Evolutionary conservation across 176 grass and related monocot species (phyloP).

Genomic region (sorghum (Sorghum bicolor)): DNA sequence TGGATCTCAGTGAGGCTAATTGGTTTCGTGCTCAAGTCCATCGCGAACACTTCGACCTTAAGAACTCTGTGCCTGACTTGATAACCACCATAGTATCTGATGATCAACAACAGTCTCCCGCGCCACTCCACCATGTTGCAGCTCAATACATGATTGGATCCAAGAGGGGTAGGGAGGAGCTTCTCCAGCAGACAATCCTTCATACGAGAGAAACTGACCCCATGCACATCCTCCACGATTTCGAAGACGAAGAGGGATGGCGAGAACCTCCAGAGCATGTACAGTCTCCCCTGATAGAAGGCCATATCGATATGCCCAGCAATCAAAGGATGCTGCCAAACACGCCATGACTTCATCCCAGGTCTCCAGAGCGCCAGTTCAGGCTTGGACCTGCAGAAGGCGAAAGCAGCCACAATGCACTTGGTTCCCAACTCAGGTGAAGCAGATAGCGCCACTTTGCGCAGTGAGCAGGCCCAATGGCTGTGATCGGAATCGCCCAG

Average conservation of each 20-base stretch:
- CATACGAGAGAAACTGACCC: neutral
- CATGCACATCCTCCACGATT: neutral
- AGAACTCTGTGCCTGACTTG: neutral
- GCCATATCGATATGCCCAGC: neutral
- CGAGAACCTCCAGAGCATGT: neutral
- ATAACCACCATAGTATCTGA: neutral
- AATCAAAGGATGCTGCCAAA: neutral
- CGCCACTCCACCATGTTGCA: slow-evolving; percentile 27
- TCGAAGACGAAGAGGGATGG: neutral
- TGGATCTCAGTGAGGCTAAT: neutral
- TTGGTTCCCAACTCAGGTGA: neutral
- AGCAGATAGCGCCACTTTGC: neutral
- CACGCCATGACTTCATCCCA: slow-evolving; percentile 8
- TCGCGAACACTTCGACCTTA: slow-evolving; percentile 4
- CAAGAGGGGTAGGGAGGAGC: neutral
- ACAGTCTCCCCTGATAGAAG: slow-evolving; percentile 16
- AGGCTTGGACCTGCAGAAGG: neutral
- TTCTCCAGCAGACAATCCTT: neutral
- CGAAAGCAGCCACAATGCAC: neutral
- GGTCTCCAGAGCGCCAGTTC: slow-evolving; percentile 6
- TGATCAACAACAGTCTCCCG: slow-evolving; percentile 1
- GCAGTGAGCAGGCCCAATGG: neutral
- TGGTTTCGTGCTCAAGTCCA: slow-evolving; percentile 13
- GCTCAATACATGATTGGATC: neutral
- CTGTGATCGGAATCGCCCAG: too few relatives aligned